These are phyloP conservation scores for Stromatinia cepivora DNA, from an alignment of 2,329 filamentous ascomycete genomes.

Conservation along the genomic window DNA sequence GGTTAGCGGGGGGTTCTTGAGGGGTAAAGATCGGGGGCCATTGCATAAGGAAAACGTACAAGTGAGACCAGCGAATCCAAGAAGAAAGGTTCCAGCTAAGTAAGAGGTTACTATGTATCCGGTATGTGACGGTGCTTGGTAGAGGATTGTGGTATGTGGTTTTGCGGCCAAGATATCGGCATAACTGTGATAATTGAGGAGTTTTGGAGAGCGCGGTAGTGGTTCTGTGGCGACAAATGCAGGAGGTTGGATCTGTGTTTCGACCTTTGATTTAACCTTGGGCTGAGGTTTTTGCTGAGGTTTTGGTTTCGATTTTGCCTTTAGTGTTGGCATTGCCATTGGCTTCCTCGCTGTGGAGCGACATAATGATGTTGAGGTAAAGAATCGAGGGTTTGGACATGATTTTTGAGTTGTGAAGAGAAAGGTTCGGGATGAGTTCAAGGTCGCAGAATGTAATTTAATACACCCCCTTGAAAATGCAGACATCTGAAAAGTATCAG, in stretches of 20 bases:
- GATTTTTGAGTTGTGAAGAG: constrained; percentile 25
- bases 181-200: constrained; percentile 46
- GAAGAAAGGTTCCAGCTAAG: constrained; percentile 54
- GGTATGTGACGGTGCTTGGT: constrained; percentile 64
- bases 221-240: not conserved
- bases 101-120: constrained; percentile 63
- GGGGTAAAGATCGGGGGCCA: not conserved
- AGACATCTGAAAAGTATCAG: constrained; percentile 40
- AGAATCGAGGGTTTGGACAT: constrained; percentile 28
- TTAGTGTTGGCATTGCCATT: constrained; percentile 10
- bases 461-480: constrained; percentile 42
- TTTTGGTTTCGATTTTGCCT: constrained; percentile 15
- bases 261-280: constrained; percentile 13
- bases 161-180: constrained; percentile 56
- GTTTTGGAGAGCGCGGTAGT: constrained; percentile 4
- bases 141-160: constrained; percentile 58
- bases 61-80: constrained; percentile 52
- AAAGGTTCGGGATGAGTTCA: constrained; percentile 24
- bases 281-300: constrained; percentile 9
- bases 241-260: constrained; percentile 8
- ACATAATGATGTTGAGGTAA: constrained; percentile 32
- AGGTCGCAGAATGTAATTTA: constrained; percentile 30
- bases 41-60: constrained; percentile 35
- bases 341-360: constrained; percentile 28
- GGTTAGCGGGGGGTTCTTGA: not conserved